Evolutionary conservation across 805 yeast genomes (phyloP), one percentile per base, ranked within the genome.

Genomic region (Komagataella pseudopastoris): DNA sequence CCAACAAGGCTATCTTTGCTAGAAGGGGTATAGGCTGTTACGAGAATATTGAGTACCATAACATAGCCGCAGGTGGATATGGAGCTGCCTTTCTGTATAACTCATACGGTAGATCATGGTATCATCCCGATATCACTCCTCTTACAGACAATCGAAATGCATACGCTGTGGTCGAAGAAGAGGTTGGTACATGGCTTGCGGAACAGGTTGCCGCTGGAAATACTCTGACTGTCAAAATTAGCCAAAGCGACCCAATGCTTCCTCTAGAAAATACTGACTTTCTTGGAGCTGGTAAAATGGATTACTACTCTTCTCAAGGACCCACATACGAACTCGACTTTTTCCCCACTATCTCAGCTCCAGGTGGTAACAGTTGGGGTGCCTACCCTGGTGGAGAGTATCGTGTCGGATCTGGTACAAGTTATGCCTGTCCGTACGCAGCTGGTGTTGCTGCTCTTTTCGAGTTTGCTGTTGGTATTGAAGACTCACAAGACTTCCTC

Each of bases 321-420:
- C 60, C 60, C 18, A 57, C 60, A 23, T 55, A 51, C 24, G 58
- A 57, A 44, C 53, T 55, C 43, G 43, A 53, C 23, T 56, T 53
- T 22, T 57, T 56, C 45, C 60, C 60, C 20, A 46, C 55, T 8
- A 46, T 57, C 22, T 45, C 60, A 23, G 60, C 60, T n/a, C 60
- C 59, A 23, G 59, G 59, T 36, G 59, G 59, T 22, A 6, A 36
- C n/a, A 52, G 56, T 20, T 56, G 18, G 23, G 58, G 59, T 17
- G 16, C 55, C 3, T 56, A 50, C 20, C 43, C 22, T 23, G 49
- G 47, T 12, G 39, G 39, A 30, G 16, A 23, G 5, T 56, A 50
- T 48, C 47, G 45, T 14, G n/a, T 50, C 22, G n/a, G 20, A 16
- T 54, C 57, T 22, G 59, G 59, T 36, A 56, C 59, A 3, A 55